phyloP scores from a whole-genome alignment of 768 basidiomycete genomes.

The Rhodosporidiobolus sp. region DNA sequence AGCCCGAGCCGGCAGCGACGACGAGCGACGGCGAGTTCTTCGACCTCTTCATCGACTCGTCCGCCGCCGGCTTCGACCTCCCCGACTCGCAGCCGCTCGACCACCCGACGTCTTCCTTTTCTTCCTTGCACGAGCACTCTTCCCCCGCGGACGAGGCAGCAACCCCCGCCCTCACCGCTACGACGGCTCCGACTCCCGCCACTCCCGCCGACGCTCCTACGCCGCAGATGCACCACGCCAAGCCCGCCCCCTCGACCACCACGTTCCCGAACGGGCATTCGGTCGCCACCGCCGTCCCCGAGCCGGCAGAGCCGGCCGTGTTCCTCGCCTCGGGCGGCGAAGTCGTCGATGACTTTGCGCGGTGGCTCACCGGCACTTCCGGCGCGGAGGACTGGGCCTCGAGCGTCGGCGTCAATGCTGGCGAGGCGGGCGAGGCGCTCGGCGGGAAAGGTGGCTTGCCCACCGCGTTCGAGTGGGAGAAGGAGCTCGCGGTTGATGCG shows the following conservation, averaged over 20 bases:
- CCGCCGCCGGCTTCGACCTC: slow-evolving; percentile 30
- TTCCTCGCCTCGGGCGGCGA: background rate
- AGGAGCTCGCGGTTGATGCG: background rate
- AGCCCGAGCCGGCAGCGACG: background rate
- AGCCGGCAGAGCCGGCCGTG: background rate
- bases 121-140: background rate
- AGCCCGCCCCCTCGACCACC: background rate
- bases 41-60: slow-evolving; percentile 29
- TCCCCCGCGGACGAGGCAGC: background rate
- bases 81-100: slow-evolving; percentile 22
- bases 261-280: background rate
- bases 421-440: background rate
- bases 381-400: background rate
- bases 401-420: no score
- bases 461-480: slow-evolving; percentile 11
- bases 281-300: background rate
- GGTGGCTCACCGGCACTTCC: background rate
- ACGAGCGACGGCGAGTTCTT: slow-evolving; percentile 18
- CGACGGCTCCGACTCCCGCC: slow-evolving; percentile 7
- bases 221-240: background rate
- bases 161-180: background rate
- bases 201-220: slow-evolving; percentile 12
- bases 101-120: no score
- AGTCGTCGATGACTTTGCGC: background rate
- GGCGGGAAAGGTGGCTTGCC: slow-evolving; percentile 3